Conservation (phyloP, 441 rosid genomes). For the Lepidium campestre region DNA sequence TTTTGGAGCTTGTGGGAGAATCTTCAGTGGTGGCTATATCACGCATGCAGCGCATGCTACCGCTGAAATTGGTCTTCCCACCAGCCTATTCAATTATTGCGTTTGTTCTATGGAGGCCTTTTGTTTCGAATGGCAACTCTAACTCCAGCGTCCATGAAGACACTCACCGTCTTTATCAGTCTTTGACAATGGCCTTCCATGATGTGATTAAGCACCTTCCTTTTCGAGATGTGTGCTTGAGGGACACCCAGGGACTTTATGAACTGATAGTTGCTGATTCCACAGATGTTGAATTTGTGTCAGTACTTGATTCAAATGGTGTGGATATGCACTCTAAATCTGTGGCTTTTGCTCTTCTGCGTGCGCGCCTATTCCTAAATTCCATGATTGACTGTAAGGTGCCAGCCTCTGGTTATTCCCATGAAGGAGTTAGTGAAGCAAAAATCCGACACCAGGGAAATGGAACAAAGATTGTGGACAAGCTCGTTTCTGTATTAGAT, state of each 20-base stretch:
- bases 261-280: conserved; percentile 82
- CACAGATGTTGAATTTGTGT: conserved; percentile 84
- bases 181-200: conserved; percentile 61
- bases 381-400: conserved; percentile 80
- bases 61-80: conserved; percentile 83
- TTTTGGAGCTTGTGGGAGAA: conserved; percentile 90
- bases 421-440: conserved; percentile 50
- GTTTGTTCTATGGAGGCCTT: conserved; percentile 75
- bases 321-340: conserved; percentile 68
- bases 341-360: conserved; percentile 77
- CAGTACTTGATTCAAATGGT: conserved; percentile 61
- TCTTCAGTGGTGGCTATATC: conserved; percentile 80
- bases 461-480: conserved; percentile 73
- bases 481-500: conserved; percentile 75
- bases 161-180: conserved; percentile 67
- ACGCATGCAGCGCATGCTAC: conserved; percentile 93
- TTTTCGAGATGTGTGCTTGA: conserved; percentile 89
- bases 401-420: conserved; percentile 44
- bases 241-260: conserved; percentile 81
- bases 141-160: conserved; percentile 59
- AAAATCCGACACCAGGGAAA: conserved; percentile 49
- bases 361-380: conserved; percentile 88
- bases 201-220: conserved; percentile 87
- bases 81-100: conserved; percentile 91
- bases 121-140: conserved; percentile 48